These are phyloP conservation scores for Lactarius trivialis DNA, from an alignment of 768 basidiomycete genomes.

Conservation along the genomic window DNA sequence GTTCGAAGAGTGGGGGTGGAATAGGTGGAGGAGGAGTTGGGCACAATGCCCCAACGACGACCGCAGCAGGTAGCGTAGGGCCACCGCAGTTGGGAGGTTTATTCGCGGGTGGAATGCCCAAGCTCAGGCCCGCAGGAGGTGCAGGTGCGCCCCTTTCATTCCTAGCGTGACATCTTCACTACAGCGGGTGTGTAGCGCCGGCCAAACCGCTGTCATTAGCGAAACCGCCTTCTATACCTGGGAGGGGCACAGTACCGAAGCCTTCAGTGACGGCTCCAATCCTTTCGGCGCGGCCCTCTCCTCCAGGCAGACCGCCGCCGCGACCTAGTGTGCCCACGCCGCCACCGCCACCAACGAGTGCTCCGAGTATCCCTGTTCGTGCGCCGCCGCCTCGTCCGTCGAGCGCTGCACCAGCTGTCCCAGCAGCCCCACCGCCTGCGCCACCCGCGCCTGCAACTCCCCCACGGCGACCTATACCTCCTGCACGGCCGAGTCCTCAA, in stretches of 20 bases:
- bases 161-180: not conserved
- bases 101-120: slow-evolving; percentile 90
- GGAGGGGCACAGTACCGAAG: slow-evolving; percentile 34
- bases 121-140: slow-evolving; percentile 71
- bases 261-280: slow-evolving; percentile 23
- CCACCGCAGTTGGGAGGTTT: slow-evolving; percentile 79
- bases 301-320: slow-evolving; percentile 26
- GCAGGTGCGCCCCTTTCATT: slow-evolving; percentile 6
- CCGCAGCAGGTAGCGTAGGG: slow-evolving; percentile 33
- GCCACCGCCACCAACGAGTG: slow-evolving; percentile 23
- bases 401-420: slow-evolving; percentile 32
- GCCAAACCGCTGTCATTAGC: slow-evolving; percentile 14
- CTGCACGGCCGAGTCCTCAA: slow-evolving; percentile 29
- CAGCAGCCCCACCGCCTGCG: slow-evolving; percentile 24
- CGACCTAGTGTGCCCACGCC: slow-evolving; percentile 18
- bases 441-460: slow-evolving; percentile 37
- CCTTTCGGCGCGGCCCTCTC: slow-evolving; percentile 28
- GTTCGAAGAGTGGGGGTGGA: slow-evolving; percentile 32
- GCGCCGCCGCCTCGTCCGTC: slow-evolving; percentile 30
- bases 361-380: slow-evolving; percentile 22
- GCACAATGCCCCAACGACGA: slow-evolving; percentile 27
- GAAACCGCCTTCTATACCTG: slow-evolving; percentile 26
- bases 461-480: slow-evolving; percentile 33
- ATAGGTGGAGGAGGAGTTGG: slow-evolving; percentile 35
- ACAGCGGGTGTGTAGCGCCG: slow-evolving; percentile 22